Evolutionary conservation across 805 yeast species (phyloP).

Genomic region (Saccharomycopsis oosterbeekiorum): DNA sequence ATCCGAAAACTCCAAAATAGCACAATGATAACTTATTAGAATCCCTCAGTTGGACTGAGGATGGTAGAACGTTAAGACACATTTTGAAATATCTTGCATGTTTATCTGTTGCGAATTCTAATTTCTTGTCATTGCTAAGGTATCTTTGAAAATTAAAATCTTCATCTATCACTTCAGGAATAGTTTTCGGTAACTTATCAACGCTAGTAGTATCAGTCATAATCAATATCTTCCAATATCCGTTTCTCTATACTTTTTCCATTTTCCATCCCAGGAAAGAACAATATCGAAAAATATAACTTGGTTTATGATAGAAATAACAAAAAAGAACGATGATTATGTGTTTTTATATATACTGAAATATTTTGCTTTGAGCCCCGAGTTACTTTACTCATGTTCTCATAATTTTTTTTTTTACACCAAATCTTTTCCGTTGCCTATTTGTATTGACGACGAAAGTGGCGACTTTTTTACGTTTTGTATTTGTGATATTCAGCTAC

Average conservation of each 20-base stretch:
- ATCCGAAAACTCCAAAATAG: conserved; percentile 59
- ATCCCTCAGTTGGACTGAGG: conserved; percentile 50
- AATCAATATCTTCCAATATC: too few relatives aligned
- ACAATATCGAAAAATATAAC: too few relatives aligned
- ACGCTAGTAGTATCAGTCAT: neutral
- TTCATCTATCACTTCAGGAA: neutral
- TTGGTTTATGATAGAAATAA: too few relatives aligned
- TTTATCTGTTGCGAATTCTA: conserved; percentile 17
- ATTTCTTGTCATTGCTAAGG: neutral
- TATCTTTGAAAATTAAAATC: neutral
- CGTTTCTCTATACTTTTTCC: too few relatives aligned
- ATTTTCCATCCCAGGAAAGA: too few relatives aligned
- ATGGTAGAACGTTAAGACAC: conserved; percentile 46
- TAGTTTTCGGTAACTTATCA: conserved; percentile 1
- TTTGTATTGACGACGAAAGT: neutral
- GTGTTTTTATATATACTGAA: too few relatives aligned
- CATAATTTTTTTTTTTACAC: too few relatives aligned
- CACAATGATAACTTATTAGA: conserved; percentile 60
- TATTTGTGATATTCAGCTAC: too few relatives aligned
- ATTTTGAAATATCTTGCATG: conserved; percentile 38
- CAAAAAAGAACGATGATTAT: too few relatives aligned
- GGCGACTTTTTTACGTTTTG: neutral
- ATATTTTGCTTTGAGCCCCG: too few relatives aligned
- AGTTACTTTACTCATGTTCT: too few relatives aligned
- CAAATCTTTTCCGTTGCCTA: too few relatives aligned